Evolutionary conservation across 306 rosid genomes (phyloP).

Genomic region (Lathyrus sativus): DNA sequence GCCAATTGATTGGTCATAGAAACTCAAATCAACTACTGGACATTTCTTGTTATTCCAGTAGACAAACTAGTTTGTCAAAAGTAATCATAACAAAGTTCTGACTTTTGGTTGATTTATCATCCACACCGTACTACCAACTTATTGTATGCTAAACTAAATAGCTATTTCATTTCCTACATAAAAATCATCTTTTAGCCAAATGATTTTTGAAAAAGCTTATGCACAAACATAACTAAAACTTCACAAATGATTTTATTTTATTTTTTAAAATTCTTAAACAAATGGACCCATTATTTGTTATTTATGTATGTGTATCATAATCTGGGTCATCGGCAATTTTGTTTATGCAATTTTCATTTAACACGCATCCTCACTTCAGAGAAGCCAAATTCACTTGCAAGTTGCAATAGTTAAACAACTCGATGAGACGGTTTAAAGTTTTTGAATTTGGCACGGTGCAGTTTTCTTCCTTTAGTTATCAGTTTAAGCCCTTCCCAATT

Average conservation of each 20-base stretch:
- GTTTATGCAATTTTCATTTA: neutral
- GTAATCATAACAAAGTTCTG: neutral
- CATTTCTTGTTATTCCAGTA: neutral
- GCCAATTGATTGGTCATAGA: neutral
- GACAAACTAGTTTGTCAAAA: neutral
- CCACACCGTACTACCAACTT: neutral
- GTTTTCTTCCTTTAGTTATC: conserved; percentile 1
- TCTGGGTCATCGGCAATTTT: neutral
- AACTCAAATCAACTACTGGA: neutral
- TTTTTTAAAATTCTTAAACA: no score
- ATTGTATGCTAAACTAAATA: no score
- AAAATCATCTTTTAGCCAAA: no score
- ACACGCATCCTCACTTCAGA: neutral
- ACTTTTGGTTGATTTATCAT: neutral
- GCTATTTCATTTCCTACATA: no score
- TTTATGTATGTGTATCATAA: neutral
- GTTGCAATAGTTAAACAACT: conserved; percentile 1
- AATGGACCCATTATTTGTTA: neutral
- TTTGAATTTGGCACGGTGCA: neutral
- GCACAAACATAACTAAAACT: no score
- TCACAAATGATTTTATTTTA: no score
- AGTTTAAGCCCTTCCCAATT: neutral
- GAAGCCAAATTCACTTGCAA: neutral
- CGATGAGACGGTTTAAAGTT: neutral
- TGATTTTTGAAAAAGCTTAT: no score